These are phyloP conservation scores for Wallacemonas sp. DNA, from an alignment of 208 protist genomes.

Conservation along the genomic window DNA sequence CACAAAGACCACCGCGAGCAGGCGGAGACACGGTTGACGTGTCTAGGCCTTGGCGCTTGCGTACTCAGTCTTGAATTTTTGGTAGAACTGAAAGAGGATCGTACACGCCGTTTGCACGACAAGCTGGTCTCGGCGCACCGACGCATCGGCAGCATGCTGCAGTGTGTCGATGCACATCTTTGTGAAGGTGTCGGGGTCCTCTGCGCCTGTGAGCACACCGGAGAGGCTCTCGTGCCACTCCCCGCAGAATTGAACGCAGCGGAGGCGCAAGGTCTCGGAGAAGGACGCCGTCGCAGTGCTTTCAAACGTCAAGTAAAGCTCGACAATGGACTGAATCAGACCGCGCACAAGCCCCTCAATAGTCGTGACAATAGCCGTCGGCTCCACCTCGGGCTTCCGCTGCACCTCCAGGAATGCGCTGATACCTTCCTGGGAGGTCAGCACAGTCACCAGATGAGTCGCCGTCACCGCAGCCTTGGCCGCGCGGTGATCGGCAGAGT, in stretches of 20 bases:
- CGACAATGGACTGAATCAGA: background rate
- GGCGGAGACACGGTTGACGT: no score
- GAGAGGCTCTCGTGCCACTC: background rate
- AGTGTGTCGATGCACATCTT: background rate
- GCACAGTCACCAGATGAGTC: background rate
- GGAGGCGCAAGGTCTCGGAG: conserved; percentile 2
- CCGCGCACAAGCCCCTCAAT: background rate
- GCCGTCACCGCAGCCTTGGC: background rate
- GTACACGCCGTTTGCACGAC: background rate
- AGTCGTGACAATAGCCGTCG: background rate
- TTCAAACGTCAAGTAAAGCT: background rate
- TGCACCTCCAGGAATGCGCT: background rate
- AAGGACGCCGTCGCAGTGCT: background rate
- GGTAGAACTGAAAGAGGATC: conserved; percentile 1
- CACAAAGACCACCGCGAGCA: no score
- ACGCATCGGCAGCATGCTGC: background rate
- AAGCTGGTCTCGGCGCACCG: background rate
- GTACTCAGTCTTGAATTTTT: conserved; percentile 1
- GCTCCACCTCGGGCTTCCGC: background rate
- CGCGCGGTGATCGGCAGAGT: background rate
- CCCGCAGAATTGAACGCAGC: background rate
- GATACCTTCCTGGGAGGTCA: background rate
- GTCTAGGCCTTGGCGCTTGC: background rate
- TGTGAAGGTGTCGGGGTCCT: background rate
- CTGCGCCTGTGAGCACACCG: background rate